Evolutionary conservation across 305 asterid species (phyloP).

Genomic region (Rubia occidens): DNA sequence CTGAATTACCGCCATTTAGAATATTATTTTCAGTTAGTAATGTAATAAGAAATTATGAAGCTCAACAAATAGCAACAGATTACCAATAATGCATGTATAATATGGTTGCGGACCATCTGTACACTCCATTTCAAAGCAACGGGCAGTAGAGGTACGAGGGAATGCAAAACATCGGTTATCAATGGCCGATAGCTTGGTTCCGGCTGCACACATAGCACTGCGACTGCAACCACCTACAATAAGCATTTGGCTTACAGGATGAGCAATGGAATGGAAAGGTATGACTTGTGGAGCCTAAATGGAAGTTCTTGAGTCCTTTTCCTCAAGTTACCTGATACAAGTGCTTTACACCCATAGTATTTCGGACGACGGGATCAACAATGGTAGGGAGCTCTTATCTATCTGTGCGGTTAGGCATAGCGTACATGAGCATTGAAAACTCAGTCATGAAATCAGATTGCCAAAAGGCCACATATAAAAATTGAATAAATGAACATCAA

Average conservation of each 20-base stretch:
- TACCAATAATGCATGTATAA: too few relatives aligned
- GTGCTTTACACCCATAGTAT: slow-evolving; percentile 74
- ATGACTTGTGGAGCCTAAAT: background rate
- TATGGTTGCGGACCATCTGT: too few relatives aligned
- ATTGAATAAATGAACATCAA: background rate
- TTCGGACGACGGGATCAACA: slow-evolving; percentile 50
- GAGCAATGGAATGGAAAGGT: background rate
- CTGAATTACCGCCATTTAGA: too few relatives aligned
- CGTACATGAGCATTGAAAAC: slow-evolving; percentile 29
- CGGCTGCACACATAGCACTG: slow-evolving; percentile 62
- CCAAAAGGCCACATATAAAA: slow-evolving; percentile 8
- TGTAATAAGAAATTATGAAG: too few relatives aligned
- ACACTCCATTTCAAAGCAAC: too few relatives aligned
- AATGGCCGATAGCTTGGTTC: slow-evolving; percentile 79
- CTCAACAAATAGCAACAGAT: too few relatives aligned
- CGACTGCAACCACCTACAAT: slow-evolving; percentile 66
- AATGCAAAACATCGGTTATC: slow-evolving; percentile 63
- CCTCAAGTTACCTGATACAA: slow-evolving; percentile 54
- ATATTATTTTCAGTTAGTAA: too few relatives aligned
- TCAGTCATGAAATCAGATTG: slow-evolving; percentile 4
- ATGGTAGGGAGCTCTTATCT: slow-evolving; percentile 67
- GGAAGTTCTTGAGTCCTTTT: too few relatives aligned
- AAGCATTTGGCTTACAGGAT: background rate
- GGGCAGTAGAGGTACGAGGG: slow-evolving; percentile 68
- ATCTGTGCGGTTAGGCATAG: slow-evolving; percentile 84